Evolutionary conservation across 2,329 filamentous ascomycete genomes (phyloP).

Genomic region (Ramularia endophylla): DNA sequence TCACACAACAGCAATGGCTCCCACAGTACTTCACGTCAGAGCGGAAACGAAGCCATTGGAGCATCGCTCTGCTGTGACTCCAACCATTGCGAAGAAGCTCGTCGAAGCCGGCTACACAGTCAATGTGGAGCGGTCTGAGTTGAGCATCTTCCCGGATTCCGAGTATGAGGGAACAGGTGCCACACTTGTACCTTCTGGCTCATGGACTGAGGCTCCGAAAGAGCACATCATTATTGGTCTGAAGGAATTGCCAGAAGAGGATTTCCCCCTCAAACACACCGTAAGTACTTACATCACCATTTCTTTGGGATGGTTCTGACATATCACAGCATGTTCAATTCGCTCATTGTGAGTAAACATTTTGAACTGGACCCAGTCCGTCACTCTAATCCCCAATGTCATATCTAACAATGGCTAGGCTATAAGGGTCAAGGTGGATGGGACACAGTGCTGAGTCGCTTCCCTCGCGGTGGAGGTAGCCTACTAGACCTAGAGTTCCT

Average conservation of each 20-base stretch:
- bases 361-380: too few relatives aligned
- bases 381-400: too few relatives aligned
- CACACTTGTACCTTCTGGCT: constrained; percentile 35
- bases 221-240: constrained; percentile 34
- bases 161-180: constrained; percentile 38
- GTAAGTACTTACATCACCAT: constrained; percentile 9
- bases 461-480: constrained; percentile 67
- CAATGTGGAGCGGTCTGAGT: constrained; percentile 35
- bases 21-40: constrained; percentile 27
- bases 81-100: constrained; percentile 36
- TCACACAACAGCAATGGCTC: constrained; percentile 17
- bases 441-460: constrained; percentile 73
- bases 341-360: constrained; percentile 28
- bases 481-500: constrained; percentile 87
- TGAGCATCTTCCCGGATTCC: constrained; percentile 35
- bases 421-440: constrained; percentile 61
- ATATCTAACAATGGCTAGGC: constrained; percentile 13
- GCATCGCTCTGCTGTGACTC: constrained; percentile 34
- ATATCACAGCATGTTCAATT: constrained; percentile 32
- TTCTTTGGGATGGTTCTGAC: background rate
- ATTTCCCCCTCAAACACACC: constrained; percentile 64
- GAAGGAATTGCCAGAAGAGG: constrained; percentile 48
- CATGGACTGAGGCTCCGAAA: constrained; percentile 37
- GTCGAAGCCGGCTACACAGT: constrained; percentile 36
- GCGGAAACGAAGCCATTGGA: constrained; percentile 35